Evolutionary conservation across 2,329 filamentous ascomycete species (phyloP).

Genomic region (Fusarium anthophilum): DNA sequence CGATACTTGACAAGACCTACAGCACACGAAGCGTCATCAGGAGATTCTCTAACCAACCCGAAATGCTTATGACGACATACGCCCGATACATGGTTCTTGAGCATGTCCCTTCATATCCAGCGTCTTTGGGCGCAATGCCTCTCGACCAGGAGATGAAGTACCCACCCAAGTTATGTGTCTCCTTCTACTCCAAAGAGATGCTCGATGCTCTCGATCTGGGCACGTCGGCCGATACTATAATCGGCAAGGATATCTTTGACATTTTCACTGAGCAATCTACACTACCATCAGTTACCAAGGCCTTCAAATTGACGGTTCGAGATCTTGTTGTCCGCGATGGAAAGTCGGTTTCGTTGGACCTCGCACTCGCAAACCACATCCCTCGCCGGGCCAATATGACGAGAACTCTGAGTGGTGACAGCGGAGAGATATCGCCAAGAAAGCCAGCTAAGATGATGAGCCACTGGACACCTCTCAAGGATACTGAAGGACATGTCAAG

Average conservation of each 20-base stretch:
- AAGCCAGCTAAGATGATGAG: slow-evolving; percentile 42
- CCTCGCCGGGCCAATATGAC: slow-evolving; percentile 38
- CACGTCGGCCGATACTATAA: slow-evolving; percentile 47
- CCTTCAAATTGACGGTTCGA: slow-evolving; percentile 56
- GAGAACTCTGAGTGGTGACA: slow-evolving; percentile 27
- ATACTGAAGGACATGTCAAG: slow-evolving; percentile 36
- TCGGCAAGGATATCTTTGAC: slow-evolving; percentile 63
- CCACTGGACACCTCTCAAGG: slow-evolving; percentile 44
- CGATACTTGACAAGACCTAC: slow-evolving; percentile 37
- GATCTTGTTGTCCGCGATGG: slow-evolving; percentile 50
- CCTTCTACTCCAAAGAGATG: slow-evolving; percentile 58
- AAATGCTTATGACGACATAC: slow-evolving; percentile 41
- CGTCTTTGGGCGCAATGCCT: slow-evolving; percentile 38
- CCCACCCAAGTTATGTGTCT: slow-evolving; percentile 51
- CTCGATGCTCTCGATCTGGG: slow-evolving; percentile 58
- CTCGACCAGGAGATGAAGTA: slow-evolving; percentile 43
- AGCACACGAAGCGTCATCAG: slow-evolving; percentile 41
- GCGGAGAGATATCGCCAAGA: slow-evolving; percentile 24
- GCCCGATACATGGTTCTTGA: slow-evolving; percentile 47
- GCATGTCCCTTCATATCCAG: slow-evolving; percentile 38
- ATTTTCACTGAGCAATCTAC: slow-evolving; percentile 60
- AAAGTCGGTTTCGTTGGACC: slow-evolving; percentile 47
- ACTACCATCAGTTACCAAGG: slow-evolving; percentile 54
- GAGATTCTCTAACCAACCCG: slow-evolving; percentile 29
- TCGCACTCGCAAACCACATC: slow-evolving; percentile 42